Evolutionary conservation across 352 stramenopile genomes (phyloP).

Genomic region (Pythium phragmitis): DNA sequence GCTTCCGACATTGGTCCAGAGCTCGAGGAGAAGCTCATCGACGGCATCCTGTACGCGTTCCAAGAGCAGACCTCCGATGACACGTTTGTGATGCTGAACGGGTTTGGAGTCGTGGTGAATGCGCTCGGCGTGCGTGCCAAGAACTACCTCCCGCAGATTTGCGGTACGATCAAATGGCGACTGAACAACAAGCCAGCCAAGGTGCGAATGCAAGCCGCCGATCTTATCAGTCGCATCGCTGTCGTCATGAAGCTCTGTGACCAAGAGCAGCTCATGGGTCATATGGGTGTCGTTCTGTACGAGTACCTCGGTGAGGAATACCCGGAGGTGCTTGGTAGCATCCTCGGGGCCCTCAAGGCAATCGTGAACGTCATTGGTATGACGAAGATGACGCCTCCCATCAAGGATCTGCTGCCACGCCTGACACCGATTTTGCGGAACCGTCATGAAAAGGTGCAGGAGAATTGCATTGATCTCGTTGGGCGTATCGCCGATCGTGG

Average conservation of each 20-base stretch:
- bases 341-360: slow-evolving; percentile 96
- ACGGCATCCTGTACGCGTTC: slow-evolving; percentile 99
- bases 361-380: slow-evolving; percentile 99
- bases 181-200: slow-evolving; percentile 99
- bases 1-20: slow-evolving; percentile 95
- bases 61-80: slow-evolving; percentile 97
- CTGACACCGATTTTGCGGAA: slow-evolving; percentile 99
- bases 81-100: slow-evolving; percentile 95
- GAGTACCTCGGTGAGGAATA: slow-evolving; percentile 99
- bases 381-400: slow-evolving; percentile 99
- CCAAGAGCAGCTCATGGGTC: slow-evolving; percentile 98
- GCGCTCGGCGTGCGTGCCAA: slow-evolving; percentile 96
- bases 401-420: slow-evolving; percentile 98
- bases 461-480: slow-evolving; percentile 99
- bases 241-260: slow-evolving; percentile 98
- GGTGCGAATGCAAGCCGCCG: slow-evolving; percentile 98
- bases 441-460: slow-evolving; percentile 99
- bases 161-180: slow-evolving; percentile 98
- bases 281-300: slow-evolving; percentile 99
- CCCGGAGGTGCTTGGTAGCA: slow-evolving; percentile 97
- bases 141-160: slow-evolving; percentile 99
- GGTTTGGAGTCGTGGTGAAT: slow-evolving; percentile 98
- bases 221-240: slow-evolving; percentile 98
- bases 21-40: slow-evolving; percentile 99
- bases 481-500: slow-evolving; percentile 98